A percentile compares a stretch with the other conserved stretches of the same genome.
These are phyloP conservation scores for Fraxinus paxiana DNA, from an alignment of 305 asterid species.

Conservation along the genomic window DNA sequence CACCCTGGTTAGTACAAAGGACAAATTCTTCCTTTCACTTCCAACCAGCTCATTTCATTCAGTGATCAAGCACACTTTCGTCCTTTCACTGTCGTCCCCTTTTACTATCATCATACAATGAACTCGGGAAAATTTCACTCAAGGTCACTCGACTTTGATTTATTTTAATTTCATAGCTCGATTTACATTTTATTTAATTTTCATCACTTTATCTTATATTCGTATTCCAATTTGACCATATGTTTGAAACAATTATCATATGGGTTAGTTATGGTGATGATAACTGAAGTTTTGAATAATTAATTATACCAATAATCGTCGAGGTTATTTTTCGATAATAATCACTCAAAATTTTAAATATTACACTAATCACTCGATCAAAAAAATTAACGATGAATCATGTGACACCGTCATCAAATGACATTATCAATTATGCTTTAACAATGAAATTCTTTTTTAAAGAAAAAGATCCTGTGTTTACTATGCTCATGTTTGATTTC, in stretches of 20 bases:
- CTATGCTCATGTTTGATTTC: not conserved
- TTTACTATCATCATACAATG: conserved; percentile 11
- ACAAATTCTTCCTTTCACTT: not conserved
- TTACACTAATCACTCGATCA: not conserved
- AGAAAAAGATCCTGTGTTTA: not conserved
- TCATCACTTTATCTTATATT: not conserved
- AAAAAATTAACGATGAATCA: not conserved
- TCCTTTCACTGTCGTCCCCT: not conserved
- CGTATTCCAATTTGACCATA: not conserved
- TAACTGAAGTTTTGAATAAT: not conserved
- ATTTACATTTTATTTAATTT: not conserved
- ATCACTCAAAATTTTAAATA: not conserved
- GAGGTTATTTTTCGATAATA: too few relatives aligned
- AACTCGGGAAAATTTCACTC: not conserved
- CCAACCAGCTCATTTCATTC: not conserved
- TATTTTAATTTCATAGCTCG: not conserved
- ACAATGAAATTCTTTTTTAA: not conserved
- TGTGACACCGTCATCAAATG: not conserved
- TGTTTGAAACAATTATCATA: not conserved
- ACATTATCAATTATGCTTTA: not conserved
- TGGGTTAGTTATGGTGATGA: not conserved
- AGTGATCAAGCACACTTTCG: conserved; percentile 16
- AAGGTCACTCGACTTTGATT: not conserved
- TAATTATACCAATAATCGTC: not conserved
- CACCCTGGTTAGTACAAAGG: not conserved